A percentile compares a stretch with the other conserved stretches of the same genome.
phyloP scores from a whole-genome alignment of 441 rosid species.

The Syzygium malaccense region DNA sequence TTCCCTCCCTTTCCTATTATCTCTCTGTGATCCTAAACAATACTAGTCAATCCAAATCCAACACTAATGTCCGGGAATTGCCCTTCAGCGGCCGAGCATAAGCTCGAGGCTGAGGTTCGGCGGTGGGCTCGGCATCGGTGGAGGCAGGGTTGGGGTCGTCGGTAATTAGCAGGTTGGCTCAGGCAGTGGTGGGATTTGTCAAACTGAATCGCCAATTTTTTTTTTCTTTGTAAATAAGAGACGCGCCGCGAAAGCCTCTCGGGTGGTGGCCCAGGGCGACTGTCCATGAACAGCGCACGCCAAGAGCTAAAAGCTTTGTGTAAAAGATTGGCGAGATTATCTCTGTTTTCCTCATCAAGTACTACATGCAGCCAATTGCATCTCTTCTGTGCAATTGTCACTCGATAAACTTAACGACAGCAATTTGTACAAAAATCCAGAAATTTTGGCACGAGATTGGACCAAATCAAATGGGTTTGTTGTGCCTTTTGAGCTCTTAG shows the following conservation, averaged over 20 bases:
- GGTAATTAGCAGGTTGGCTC: neutral
- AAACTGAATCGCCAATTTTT: neutral
- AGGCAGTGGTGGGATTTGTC: neutral
- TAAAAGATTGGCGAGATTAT: neutral
- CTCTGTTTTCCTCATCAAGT: neutral
- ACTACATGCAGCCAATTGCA: neutral
- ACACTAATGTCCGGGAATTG: neutral
- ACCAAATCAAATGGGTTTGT: neutral
- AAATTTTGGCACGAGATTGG: neutral
- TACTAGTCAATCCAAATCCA: neutral
- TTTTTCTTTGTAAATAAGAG: neutral
- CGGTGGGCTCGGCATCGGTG: neutral
- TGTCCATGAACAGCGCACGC: neutral
- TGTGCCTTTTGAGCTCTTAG: neutral
- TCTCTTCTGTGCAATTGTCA: neutral
- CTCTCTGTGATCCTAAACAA: neutral
- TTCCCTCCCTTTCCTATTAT: neutral
- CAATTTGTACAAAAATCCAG: neutral
- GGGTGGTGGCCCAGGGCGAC: neutral
- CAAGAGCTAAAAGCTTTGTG: neutral
- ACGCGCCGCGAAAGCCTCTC: fast-evolving
- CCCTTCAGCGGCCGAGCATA: neutral
- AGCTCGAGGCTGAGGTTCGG: neutral
- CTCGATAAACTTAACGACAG: neutral
- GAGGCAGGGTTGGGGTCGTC: fast-evolving